Conservation (phyloP, 768 basidiomycete genomes). For the Hypholoma sublateritium region DNA sequence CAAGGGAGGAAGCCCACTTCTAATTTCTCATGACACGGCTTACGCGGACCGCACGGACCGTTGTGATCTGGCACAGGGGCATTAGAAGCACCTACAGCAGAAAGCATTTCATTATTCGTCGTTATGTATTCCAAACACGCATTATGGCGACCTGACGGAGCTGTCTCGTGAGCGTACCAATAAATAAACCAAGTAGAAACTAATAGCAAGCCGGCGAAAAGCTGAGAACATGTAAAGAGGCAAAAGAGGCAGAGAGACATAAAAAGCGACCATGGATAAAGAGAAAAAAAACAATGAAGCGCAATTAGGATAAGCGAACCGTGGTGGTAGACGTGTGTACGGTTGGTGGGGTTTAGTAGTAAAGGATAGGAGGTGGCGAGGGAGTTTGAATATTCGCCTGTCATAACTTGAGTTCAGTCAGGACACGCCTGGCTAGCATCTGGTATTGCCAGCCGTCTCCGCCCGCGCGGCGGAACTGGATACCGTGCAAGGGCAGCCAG, state of each 20-base stretch:
- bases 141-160: conserved; percentile 19
- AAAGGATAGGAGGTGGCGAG: not conserved
- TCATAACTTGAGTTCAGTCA: conserved; percentile 84
- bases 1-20: too few relatives aligned
- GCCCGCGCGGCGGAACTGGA: conserved; percentile 88
- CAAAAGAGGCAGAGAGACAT: conserved; percentile 7
- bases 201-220: conserved; percentile 12
- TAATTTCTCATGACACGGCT: too few relatives aligned
- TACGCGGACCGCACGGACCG: too few relatives aligned
- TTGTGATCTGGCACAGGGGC: too few relatives aligned
- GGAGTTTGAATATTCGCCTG: not conserved
- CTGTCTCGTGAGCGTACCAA: conserved; percentile 24
- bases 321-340: not conserved
- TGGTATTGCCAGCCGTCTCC: conserved; percentile 98
- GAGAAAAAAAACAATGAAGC: conserved; percentile 3
- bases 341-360: not conserved
- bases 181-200: conserved; percentile 22
- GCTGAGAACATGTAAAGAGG: conserved; percentile 7
- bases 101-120: conserved; percentile 15
- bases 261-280: conserved; percentile 9
- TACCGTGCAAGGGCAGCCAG: conserved; percentile 89
- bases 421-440: conserved; percentile 85
- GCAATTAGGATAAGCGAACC: conserved; percentile 13
- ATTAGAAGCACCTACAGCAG: not conserved
- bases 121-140: conserved; percentile 16